Percentiles rank a stretch among this genome's conserved stretches.
These are phyloP conservation scores for Fusarium transvaalense DNA, from an alignment of 2,329 filamentous ascomycete genomes.

Conservation along the genomic window DNA sequence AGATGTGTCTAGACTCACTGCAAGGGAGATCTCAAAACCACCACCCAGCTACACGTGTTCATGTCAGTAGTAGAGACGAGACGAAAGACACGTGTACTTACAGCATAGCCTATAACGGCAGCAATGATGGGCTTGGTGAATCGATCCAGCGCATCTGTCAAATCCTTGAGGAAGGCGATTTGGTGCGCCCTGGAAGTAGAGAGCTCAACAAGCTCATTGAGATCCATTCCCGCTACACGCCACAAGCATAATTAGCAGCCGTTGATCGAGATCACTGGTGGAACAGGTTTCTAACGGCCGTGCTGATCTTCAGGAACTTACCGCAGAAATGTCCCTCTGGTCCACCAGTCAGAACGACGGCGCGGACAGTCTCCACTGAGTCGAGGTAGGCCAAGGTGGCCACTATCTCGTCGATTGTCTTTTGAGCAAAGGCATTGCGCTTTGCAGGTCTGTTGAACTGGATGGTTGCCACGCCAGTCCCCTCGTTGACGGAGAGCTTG, in stretches of 20 bases:
- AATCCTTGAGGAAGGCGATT: constrained; percentile 31
- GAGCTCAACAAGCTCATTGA: constrained; percentile 35
- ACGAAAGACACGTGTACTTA: neutral
- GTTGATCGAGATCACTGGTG: neutral
- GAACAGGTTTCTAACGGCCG: neutral
- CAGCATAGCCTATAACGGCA: constrained; percentile 36
- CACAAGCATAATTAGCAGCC: neutral
- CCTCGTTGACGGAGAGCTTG: constrained; percentile 5
- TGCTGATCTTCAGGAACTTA: constrained; percentile 19
- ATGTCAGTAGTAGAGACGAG: neutral
- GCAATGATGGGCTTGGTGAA: constrained; percentile 37
- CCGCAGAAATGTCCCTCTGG: constrained; percentile 36
- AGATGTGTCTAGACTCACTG: constrained; percentile 12
- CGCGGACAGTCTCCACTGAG: constrained; percentile 13
- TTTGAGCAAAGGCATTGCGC: constrained; percentile 37
- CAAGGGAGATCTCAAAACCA: constrained; percentile 39
- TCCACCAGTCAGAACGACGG: constrained; percentile 31
- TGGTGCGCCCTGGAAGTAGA: constrained; percentile 29
- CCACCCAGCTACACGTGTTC: constrained; percentile 20
- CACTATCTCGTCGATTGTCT: constrained; percentile 32
- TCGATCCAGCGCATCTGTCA: constrained; percentile 28
- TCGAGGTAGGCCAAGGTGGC: constrained; percentile 26
- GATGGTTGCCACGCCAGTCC: constrained; percentile 22
- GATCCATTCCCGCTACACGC: constrained; percentile 30
- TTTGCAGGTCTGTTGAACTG: constrained; percentile 39